Conservation (phyloP, 2,329 filamentous ascomycete species). For the Achaetomium macrosporum region DNA sequence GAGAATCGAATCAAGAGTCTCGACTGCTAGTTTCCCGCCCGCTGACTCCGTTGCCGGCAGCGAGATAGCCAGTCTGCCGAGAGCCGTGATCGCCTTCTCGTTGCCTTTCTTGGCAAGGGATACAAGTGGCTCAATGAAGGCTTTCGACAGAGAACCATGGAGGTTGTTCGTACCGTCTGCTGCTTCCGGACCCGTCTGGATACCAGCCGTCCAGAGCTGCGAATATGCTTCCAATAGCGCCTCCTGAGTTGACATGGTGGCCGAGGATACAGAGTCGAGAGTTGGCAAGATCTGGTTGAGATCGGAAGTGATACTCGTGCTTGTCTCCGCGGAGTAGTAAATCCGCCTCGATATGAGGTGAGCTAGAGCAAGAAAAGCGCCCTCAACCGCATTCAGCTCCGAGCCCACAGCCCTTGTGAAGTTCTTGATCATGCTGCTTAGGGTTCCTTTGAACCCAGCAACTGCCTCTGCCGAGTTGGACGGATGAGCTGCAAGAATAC, state of each 20-base stretch:
- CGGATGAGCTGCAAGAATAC: slow-evolving; percentile 68
- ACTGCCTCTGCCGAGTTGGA: slow-evolving; percentile 37
- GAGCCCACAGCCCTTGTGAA: slow-evolving; percentile 47
- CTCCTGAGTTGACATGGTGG: slow-evolving; percentile 35
- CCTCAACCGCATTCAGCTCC: slow-evolving; percentile 42
- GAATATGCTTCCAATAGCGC: slow-evolving; percentile 40
- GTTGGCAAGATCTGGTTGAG: slow-evolving; percentile 22
- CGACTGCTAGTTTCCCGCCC: slow-evolving; percentile 33
- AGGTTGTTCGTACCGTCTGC: slow-evolving; percentile 19
- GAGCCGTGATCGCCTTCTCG: slow-evolving; percentile 71
- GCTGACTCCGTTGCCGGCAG: slow-evolving; percentile 30
- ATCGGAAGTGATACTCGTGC: not conserved
- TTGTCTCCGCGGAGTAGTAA: slow-evolving; percentile 32
- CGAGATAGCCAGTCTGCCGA: slow-evolving; percentile 70
- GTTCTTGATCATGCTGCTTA: slow-evolving; percentile 41
- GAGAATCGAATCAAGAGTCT: slow-evolving; percentile 50
- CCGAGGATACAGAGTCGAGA: slow-evolving; percentile 19
- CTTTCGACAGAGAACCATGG: slow-evolving; percentile 28
- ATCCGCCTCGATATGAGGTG: slow-evolving; percentile 40
- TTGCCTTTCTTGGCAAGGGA: slow-evolving; percentile 71
- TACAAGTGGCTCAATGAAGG: slow-evolving; percentile 57
- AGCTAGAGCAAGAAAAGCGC: slow-evolving; percentile 40
- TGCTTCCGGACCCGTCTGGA: slow-evolving; percentile 25
- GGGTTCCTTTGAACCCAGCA: slow-evolving; percentile 36
- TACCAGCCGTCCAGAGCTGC: slow-evolving; percentile 39